These are phyloP conservation scores for Babjeviella inositovora DNA, from an alignment of 805 yeast species.

Conservation along the genomic window DNA sequence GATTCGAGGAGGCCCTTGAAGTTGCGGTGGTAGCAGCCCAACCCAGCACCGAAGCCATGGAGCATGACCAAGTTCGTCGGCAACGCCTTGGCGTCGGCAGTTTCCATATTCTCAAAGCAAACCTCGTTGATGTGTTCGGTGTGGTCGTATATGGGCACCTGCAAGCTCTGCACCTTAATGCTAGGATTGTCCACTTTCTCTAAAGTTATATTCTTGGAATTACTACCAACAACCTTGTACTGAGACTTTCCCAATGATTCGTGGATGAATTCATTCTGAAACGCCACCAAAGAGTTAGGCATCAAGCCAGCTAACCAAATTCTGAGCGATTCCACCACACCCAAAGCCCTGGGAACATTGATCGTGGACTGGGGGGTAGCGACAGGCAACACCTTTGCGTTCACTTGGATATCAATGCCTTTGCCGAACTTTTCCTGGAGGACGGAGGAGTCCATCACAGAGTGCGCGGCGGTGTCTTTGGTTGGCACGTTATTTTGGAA, in stretches of 20 bases:
- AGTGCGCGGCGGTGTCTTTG: too few species aligned
- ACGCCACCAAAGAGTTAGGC: too few species aligned
- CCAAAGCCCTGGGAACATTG: too few species aligned
- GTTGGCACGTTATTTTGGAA: too few species aligned
- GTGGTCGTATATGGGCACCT: slow-evolving; percentile 8
- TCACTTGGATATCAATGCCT: too few species aligned
- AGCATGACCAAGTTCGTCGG: slow-evolving; percentile 27
- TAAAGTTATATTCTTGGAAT: slow-evolving; percentile 16
- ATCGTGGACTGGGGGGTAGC: too few species aligned
- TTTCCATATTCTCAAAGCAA: slow-evolving; percentile 11
- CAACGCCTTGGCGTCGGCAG: slow-evolving; percentile 7
- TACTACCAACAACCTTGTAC: slow-evolving; percentile 14
- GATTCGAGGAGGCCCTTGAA: slow-evolving; percentile 20
- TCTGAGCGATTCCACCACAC: too few species aligned
- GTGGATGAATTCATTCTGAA: too few species aligned
- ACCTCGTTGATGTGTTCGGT: slow-evolving; percentile 19
- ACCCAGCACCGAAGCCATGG: slow-evolving; percentile 42
- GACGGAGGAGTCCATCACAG: too few species aligned
- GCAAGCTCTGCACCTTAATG: slow-evolving; percentile 6
- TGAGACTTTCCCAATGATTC: slow-evolving; percentile 15
- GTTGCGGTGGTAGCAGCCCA: slow-evolving; percentile 40
- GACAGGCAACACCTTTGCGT: too few species aligned
- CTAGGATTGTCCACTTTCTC: slow-evolving; percentile 10
- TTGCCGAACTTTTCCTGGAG: too few species aligned
- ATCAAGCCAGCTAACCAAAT: too few species aligned